Evolutionary conservation across 2,329 filamentous ascomycete species (phyloP).

Genomic region (Alternaria alternata): DNA sequence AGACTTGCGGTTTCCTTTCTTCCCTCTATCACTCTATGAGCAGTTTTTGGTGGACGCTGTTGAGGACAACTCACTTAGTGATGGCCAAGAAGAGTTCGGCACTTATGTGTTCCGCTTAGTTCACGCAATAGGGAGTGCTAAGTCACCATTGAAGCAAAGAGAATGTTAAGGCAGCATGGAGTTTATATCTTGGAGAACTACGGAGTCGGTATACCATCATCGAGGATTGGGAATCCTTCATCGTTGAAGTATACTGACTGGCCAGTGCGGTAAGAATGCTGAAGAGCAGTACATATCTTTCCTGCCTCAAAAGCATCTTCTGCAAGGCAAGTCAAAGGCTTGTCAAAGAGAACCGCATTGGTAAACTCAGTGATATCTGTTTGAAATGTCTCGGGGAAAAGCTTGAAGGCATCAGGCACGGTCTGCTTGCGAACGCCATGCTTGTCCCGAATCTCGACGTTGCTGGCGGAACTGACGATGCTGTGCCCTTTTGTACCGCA

Average conservation of each 20-base stretch:
- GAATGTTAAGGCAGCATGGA: too few species aligned
- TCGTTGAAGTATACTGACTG: constrained; percentile 11
- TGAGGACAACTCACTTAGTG: too few species aligned
- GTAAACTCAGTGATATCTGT: not conserved
- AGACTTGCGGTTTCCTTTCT: not conserved
- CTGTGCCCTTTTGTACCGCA: not conserved
- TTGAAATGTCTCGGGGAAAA: constrained; percentile 9
- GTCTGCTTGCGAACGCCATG: constrained; percentile 13
- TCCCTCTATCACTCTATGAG: too few species aligned
- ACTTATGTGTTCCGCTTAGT: too few species aligned
- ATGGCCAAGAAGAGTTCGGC: too few species aligned
- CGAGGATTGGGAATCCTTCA: not conserved
- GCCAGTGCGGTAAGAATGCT: constrained; percentile 11
- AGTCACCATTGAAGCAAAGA: too few species aligned
- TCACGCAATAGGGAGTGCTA: too few species aligned
- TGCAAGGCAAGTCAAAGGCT: constrained; percentile 7
- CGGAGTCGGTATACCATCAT: not conserved
- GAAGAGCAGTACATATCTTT: constrained; percentile 12
- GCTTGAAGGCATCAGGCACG: constrained; percentile 10
- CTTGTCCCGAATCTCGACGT: constrained; percentile 16
- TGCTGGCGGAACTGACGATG: constrained; percentile 7
- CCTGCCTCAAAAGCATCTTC: constrained; percentile 16
- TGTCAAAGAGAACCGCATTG: not conserved
- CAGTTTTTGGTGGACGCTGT: too few species aligned
- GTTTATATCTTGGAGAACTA: not conserved